Evolutionary conservation across 345 rosid genomes (phyloP), one percentile per base, ranked within the genome.

Genomic region (Linum trigynum): DNA sequence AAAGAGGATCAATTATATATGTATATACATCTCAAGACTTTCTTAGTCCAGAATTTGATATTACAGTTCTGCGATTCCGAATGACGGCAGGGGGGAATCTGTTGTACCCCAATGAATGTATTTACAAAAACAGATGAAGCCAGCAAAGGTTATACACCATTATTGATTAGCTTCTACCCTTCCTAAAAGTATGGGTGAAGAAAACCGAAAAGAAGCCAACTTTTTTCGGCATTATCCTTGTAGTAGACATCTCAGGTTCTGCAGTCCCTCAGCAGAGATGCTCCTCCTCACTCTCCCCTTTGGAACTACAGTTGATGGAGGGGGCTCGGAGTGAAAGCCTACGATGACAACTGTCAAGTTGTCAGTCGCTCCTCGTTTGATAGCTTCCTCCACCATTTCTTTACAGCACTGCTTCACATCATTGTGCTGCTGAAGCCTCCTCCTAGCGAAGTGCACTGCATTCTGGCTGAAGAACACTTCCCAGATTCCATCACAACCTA

Each of bases 401-500:
- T 81, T 81, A 50, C 94, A 86, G 70, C 94, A 84, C 55, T 69
- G 69, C 51, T 80, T 78, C 60, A 88, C 82, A 74, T 92, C 86
- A 14, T 89, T 87, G 79, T 86, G 91, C 69, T 86, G 80, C 61
- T 83, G 94, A 17, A 92, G 88, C 60, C 81, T 77, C 76, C 82
- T 80, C 69, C 94, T 74, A 35, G 86, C 78, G 63, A 86, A 87
- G 76, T 83, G 82, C 65, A 90, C 85, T 15, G 98, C 88, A 57
- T 90, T 85, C 73, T 85, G 96, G 78, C 85, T 92, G 17, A 86
- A 74, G 67, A 87, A 85, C 39, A 86, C 77, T 1, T 92, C 94
- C 97, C 98, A 90, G 71, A 92, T 76, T 51, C 98, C 94, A 36
- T 90, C 97, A 56, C 97, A 84, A 4, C 83, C 88, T 2, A 92